Evolutionary conservation across 2,329 filamentous ascomycete species (phyloP).

Genomic region (Neopestalotiopsis rosae): DNA sequence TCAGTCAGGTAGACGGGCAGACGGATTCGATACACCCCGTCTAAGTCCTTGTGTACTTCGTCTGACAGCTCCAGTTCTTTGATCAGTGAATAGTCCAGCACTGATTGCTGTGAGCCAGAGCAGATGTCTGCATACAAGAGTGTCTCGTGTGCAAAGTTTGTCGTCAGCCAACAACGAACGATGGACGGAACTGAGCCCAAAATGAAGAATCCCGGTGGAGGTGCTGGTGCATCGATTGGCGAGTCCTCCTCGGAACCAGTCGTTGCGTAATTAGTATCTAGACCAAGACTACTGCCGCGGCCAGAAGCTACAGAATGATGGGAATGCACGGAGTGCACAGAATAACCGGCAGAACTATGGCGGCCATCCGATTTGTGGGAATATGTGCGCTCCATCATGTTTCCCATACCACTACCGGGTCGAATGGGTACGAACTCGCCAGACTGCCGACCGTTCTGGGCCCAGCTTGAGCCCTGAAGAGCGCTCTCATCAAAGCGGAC

Average conservation of each 20-base stretch:
- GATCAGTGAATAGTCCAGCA: conserved; percentile 77
- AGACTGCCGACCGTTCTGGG: conserved; percentile 80
- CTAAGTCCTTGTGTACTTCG: conserved; percentile 68
- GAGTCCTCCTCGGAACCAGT: conserved; percentile 70
- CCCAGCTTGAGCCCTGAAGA: conserved; percentile 85
- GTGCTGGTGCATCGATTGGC: conserved; percentile 72
- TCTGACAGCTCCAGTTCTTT: conserved; percentile 74
- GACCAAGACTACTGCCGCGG: conserved; percentile 84
- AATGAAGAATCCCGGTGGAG: conserved; percentile 84
- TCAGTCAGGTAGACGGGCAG: conserved; percentile 89
- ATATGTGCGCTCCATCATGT: conserved; percentile 86
- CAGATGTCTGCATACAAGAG: conserved; percentile 92
- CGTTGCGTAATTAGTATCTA: conserved; percentile 74
- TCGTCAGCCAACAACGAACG: conserved; percentile 93
- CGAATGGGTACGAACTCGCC: conserved; percentile 80
- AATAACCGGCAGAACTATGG: conserved; percentile 91
- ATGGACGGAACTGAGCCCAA: conserved; percentile 91
- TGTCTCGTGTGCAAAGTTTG: conserved; percentile 86
- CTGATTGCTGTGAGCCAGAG: conserved; percentile 87
- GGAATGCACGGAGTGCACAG: conserved; percentile 67
- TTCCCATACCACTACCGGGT: conserved; percentile 79
- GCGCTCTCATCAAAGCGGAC: conserved; percentile 97
- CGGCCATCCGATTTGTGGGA: conserved; percentile 97
- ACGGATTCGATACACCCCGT: conserved; percentile 72
- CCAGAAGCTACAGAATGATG: conserved; percentile 76